These are phyloP conservation scores for Malus fusca DNA, from an alignment of 306 rosid genomes.

Conservation along the genomic window DNA sequence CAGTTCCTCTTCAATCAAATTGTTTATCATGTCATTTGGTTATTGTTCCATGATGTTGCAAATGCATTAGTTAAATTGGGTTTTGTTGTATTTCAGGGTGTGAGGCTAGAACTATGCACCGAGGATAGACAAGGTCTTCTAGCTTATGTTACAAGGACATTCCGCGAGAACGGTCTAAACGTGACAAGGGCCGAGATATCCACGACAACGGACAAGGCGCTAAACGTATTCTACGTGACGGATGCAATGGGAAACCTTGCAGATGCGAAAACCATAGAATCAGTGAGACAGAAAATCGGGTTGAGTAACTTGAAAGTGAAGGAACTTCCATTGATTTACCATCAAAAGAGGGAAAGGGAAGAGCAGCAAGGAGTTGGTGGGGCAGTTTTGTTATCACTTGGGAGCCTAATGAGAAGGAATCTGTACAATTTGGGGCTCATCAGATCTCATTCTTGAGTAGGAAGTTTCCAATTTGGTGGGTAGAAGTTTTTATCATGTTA, in stretches of 20 bases:
- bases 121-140: slow-evolving; percentile 63
- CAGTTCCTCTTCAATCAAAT: neutral
- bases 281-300: slow-evolving; percentile 71
- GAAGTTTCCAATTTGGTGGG: slow-evolving; percentile 17
- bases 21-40: neutral
- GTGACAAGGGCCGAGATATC: slow-evolving; percentile 87
- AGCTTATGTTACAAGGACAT: slow-evolving; percentile 82
- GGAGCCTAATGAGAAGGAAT: slow-evolving; percentile 84
- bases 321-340: slow-evolving; percentile 51
- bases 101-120: slow-evolving; percentile 59
- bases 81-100: slow-evolving; percentile 44
- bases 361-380: slow-evolving; percentile 67
- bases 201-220: slow-evolving; percentile 40
- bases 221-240: slow-evolving; percentile 70
- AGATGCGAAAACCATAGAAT: slow-evolving; percentile 50
- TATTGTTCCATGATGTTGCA: neutral
- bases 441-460: slow-evolving; percentile 57
- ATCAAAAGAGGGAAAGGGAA: slow-evolving; percentile 39
- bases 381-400: slow-evolving; percentile 71
- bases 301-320: slow-evolving; percentile 56
- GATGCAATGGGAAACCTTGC: slow-evolving; percentile 61
- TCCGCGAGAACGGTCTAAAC: slow-evolving; percentile 80
- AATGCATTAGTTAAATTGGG: neutral
- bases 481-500: neutral
- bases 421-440: slow-evolving; percentile 76